Conservation (phyloP, 495 filamentous ascomycete genomes). For the Penicillium canariense region DNA sequence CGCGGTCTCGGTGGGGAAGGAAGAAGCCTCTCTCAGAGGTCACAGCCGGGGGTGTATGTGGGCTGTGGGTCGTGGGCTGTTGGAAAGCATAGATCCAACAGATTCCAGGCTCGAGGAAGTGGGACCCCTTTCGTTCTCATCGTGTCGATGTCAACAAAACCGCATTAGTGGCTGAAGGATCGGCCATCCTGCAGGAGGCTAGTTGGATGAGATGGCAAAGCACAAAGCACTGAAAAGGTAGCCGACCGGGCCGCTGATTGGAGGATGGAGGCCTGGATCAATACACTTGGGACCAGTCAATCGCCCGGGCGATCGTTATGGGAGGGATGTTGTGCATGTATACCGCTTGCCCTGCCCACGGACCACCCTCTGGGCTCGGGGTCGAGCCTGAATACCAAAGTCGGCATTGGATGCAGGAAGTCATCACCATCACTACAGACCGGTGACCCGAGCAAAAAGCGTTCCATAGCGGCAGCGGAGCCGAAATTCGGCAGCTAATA, state of each 20-base stretch:
- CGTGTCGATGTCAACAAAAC: conserved; percentile 16
- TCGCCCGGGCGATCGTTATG: conserved; percentile 1
- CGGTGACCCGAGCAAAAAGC: background rate
- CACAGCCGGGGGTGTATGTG: background rate
- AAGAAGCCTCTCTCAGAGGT: background rate
- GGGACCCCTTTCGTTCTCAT: background rate
- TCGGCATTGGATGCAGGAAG: conserved; percentile 13
- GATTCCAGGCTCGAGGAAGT: conserved; percentile 15
- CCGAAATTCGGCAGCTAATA: background rate
- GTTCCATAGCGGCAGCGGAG: background rate
- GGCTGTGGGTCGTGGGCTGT: background rate
- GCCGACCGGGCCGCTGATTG: conserved; percentile 18
- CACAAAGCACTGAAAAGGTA: conserved; percentile 7
- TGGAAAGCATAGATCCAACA: conserved; percentile 16
- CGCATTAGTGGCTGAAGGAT: conserved; percentile 27
- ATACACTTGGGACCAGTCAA: conserved; percentile 12
- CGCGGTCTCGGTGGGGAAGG: background rate
- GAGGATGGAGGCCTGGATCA: conserved; percentile 6
- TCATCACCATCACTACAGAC: background rate
- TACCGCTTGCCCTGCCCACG: conserved; percentile 7
- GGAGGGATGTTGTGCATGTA: conserved; percentile 32
- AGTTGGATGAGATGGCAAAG: conserved; percentile 23
- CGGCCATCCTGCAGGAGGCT: conserved; percentile 29
- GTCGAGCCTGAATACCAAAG: conserved; percentile 6
- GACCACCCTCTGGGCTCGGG: conserved; percentile 5